Evolutionary conservation across 805 yeast genomes (phyloP), one percentile per base, ranked within the genome.

Genomic region (Grigorovia transvaalensis): DNA sequence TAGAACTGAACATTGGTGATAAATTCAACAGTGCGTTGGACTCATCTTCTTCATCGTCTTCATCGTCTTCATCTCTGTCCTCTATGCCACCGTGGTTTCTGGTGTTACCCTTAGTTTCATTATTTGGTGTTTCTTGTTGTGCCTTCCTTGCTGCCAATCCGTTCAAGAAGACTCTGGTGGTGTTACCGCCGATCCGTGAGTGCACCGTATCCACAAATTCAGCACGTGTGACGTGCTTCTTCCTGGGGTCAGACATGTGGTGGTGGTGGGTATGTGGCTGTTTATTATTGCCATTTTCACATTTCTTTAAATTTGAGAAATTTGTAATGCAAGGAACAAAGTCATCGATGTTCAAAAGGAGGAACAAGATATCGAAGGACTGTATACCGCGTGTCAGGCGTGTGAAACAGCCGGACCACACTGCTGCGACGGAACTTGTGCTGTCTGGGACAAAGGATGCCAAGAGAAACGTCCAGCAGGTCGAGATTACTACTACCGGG

Each of bases 1-100:
- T 93, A 1, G 88, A 81, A 1, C 88, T 80, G 42, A 88, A 75
- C 57, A 93, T 74, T 1, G 97, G 96, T 4, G 96, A 85, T 3
- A 89, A 74, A 55, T 51, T 53, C 9, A 33, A 38, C 9, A 47
- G 8, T 27, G 46, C 47, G 13, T 23, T 41, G 11, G 29, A 46
- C n/a, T 33, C 18, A 19, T 43, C 46, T 7, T 47, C 51, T 17
- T 44, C 41, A 17, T 54, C 57, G 18, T 49, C 50, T 20, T 44
- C 47, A 13, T 50, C 33, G 2, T 44, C 33, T 13, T 46, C 48
- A 9, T 45, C 44, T 9, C 27, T 23, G 27, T 23, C 27, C 27
- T 50, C 45, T 27, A 51, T 51, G 9, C 47, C 53, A n/a, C 51
- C 47, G 30, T 20, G 30, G 12, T 33, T 35, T 19, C 13, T 20